Base-by-base conservation (phyloP, 2,329 filamentous ascomycete genomes). In the Curvularia spicifera region DNA sequence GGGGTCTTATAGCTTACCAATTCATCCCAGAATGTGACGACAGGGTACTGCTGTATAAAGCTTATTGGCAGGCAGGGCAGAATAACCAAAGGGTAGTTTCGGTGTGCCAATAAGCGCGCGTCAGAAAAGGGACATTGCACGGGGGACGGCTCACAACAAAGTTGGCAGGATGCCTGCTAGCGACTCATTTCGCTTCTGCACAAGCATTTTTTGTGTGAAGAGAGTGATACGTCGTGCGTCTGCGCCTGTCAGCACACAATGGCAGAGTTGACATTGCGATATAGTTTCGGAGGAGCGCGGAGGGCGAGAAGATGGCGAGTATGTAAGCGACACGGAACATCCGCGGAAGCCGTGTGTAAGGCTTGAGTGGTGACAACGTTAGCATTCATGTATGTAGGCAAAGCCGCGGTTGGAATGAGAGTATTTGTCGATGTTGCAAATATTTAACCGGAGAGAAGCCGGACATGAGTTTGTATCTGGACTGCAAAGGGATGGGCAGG, bases 131-230 rank as follows among this genome's bases (percentile, higher is more conserved):
- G 31, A 33, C 12, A 33, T 15, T 33, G 31, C 31, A 33, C 2
- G 31, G 13, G 13, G 10, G 13, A 15, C 13, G 31, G 31, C 31
- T 33, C 31, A 33, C 37, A 15, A 35, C 53, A 61, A 65, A 64
- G 57, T 64, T 64, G 65, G 65, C 63, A 63, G 55, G 37, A 66
- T 66, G 63, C 63, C 61, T 66, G 59, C 35, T 31, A 28, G 26
- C 28, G 26, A 20, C 29, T 57, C 50, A 54, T 57, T 37, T 57
- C 51, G 56, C 45, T 57, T 57, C 35, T 53, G 55, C 43, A 49
- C 24, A 20, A 18, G 37, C 29, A 20, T 29, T 26, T 45, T 35
- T 10, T 9, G 31, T 15, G 3, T 28, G 28, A 31, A 31, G 9
- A 31, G 28, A 24, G 20, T 22, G n/a, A 40, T 40, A 10, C 43